Evolutionary conservation across 331 rosid species (phyloP).

Genomic region (Spiraea crenata): DNA sequence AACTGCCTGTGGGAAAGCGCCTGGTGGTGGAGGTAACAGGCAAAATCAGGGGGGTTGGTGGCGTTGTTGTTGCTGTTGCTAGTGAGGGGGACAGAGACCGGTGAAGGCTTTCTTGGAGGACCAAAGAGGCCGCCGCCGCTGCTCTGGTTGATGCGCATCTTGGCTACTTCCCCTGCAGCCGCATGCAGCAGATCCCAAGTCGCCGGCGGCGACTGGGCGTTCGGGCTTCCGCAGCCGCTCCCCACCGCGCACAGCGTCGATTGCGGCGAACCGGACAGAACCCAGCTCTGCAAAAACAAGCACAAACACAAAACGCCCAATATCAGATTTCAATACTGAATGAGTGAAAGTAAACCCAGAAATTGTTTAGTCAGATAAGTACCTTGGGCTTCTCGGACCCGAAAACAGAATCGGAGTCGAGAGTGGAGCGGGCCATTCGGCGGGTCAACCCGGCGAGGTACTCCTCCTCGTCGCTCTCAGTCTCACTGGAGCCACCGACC

Average conservation of each 20-base stretch:
- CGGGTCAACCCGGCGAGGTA: slow-evolving; percentile 52
- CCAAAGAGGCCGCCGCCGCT: slow-evolving; percentile 20
- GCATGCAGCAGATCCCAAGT: slow-evolving; percentile 82
- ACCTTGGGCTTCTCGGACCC: slow-evolving; percentile 38
- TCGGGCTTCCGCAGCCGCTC: slow-evolving; percentile 60
- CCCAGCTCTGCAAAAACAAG: slow-evolving; percentile 32
- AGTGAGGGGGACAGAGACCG: slow-evolving; percentile 25
- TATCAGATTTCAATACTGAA: background rate
- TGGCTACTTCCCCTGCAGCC: slow-evolving; percentile 84
- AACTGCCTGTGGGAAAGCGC: slow-evolving; percentile 55
- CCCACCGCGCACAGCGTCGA: slow-evolving; percentile 63
- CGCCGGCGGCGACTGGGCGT: slow-evolving; percentile 41
- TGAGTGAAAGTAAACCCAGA: background rate
- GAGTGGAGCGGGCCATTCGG: slow-evolving; percentile 43
- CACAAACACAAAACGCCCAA: background rate
- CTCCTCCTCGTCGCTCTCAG: slow-evolving; percentile 85
- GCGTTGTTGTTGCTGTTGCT: slow-evolving; percentile 12
- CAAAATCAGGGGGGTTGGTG: slow-evolving; percentile 22
- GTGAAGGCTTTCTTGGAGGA: slow-evolving; percentile 37
- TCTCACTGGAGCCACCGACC: slow-evolving; percentile 55
- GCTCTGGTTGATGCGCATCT: slow-evolving; percentile 42
- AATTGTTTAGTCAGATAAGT: background rate
- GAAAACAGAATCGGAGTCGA: slow-evolving; percentile 21
- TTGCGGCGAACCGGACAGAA: slow-evolving; percentile 65
- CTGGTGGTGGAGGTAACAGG: slow-evolving; percentile 25